A percentile compares a stretch with the other conserved stretches of the same genome.
phyloP scores from a whole-genome alignment of 768 basidiomycete species.

The Hygrophorus russula region DNA sequence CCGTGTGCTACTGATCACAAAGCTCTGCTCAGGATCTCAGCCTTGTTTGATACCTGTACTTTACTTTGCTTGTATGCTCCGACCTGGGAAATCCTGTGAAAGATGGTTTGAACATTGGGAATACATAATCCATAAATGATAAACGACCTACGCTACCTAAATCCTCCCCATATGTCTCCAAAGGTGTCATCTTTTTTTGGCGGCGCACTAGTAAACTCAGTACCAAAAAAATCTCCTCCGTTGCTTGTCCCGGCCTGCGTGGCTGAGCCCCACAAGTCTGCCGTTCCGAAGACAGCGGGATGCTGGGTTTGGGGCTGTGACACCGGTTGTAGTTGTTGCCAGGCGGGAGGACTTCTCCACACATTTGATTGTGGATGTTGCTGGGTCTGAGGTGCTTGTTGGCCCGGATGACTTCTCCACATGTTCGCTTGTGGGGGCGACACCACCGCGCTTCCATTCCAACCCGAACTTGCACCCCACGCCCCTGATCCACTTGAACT shows the following conservation, averaged over 20 bases:
- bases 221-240: constrained; percentile 23
- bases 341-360: too few relatives aligned
- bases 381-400: constrained; percentile 1
- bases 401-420: constrained; percentile 19
- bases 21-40: constrained; percentile 7
- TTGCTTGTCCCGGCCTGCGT: constrained; percentile 15
- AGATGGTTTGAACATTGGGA: background rate
- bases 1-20: background rate
- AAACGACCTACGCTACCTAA: constrained; percentile 40
- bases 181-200: constrained; percentile 63
- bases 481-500: constrained; percentile 40
- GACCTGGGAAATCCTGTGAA: too few relatives aligned
- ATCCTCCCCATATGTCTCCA: constrained; percentile 76
- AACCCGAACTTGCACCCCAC: constrained; percentile 63
- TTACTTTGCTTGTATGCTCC: too few relatives aligned
- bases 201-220: constrained; percentile 19
- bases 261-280: constrained; percentile 50
- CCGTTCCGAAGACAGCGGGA: constrained; percentile 27
- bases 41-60: background rate
- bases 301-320: constrained; percentile 16
- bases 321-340: constrained; percentile 6
- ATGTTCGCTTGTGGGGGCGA: constrained; percentile 27
- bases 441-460: constrained; percentile 26
- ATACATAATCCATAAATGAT: background rate
- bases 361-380: too few relatives aligned